Percentiles rank a stretch among this genome's conserved stretches.
Conservation (phyloP, 371 early-diverging fungal genomes). For the Lichtheimia ornata region DNA sequence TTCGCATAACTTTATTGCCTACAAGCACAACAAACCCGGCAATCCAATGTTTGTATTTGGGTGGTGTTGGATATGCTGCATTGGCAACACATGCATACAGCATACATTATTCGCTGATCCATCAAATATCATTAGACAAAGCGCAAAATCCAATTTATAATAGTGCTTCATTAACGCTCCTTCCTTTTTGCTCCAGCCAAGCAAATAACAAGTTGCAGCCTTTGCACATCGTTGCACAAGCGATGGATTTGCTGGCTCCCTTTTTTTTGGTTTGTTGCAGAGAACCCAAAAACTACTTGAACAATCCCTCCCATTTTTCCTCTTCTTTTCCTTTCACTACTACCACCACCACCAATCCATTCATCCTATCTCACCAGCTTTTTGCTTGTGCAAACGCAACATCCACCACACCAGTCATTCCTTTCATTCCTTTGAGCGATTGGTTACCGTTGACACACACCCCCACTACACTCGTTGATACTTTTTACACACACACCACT, state of each 20-base stretch:
- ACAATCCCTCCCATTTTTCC: neutral
- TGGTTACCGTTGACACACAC: neutral
- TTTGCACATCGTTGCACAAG: constrained; percentile 3
- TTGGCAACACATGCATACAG: too few relatives aligned
- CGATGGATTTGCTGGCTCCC: neutral
- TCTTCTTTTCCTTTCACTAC: neutral
- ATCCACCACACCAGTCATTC: constrained; percentile 1
- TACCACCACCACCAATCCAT: neutral
- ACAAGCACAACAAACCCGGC: too few relatives aligned
- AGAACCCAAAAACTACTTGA: neutral
- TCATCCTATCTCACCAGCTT: neutral
- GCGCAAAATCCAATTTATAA: too few relatives aligned
- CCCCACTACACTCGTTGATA: constrained; percentile 15
- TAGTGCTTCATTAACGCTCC: too few relatives aligned
- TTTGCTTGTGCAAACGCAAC: constrained; percentile 2
- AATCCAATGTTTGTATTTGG: too few relatives aligned
- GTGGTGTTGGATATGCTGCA: too few relatives aligned
- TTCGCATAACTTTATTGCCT: too few relatives aligned
- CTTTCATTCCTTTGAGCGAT: constrained; percentile 6
- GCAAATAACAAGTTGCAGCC: neutral
- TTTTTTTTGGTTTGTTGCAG: neutral
- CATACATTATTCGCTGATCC: too few relatives aligned
- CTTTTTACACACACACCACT: constrained; percentile 7
- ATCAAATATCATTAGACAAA: too few relatives aligned
- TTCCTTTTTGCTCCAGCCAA: neutral